Evolutionary conservation across 345 rosid species (phyloP).

Genomic region (Linum usitatissimum): DNA sequence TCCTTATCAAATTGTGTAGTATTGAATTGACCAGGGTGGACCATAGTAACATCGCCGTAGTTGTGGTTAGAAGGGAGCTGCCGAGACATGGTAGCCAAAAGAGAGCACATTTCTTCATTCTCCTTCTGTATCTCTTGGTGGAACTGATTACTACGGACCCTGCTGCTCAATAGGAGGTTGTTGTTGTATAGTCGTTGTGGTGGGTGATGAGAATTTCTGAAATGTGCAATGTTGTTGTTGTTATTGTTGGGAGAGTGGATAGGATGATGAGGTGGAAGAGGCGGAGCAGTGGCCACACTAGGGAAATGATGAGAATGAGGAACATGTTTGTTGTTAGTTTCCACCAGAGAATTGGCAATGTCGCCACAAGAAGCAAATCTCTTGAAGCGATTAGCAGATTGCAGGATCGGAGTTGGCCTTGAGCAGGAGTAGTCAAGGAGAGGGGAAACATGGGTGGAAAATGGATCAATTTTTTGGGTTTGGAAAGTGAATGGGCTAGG

Average conservation of each 20-base stretch:
- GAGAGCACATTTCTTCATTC: constrained; percentile 1
- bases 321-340: not conserved
- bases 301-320: not conserved
- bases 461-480: not conserved
- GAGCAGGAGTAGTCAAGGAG: not conserved
- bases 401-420: not conserved
- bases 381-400: not conserved
- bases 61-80: not conserved
- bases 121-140: constrained; percentile 1
- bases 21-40: not conserved
- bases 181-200: not conserved
- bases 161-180: not conserved
- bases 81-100: not conserved
- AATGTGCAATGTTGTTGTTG: not conserved
- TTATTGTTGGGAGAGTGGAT: not conserved
- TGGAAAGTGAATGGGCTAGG: constrained; percentile 8
- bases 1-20: not conserved
- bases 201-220: not conserved
- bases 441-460: constrained; percentile 15
- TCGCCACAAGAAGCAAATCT: not conserved
- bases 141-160: not conserved
- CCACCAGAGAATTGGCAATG: not conserved
- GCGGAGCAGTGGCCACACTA: not conserved
- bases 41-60: not conserved
- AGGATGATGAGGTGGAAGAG: not conserved